These are phyloP conservation scores for Capronia coronata DNA, from an alignment of 2,329 filamentous ascomycete genomes.

Conservation along the genomic window DNA sequence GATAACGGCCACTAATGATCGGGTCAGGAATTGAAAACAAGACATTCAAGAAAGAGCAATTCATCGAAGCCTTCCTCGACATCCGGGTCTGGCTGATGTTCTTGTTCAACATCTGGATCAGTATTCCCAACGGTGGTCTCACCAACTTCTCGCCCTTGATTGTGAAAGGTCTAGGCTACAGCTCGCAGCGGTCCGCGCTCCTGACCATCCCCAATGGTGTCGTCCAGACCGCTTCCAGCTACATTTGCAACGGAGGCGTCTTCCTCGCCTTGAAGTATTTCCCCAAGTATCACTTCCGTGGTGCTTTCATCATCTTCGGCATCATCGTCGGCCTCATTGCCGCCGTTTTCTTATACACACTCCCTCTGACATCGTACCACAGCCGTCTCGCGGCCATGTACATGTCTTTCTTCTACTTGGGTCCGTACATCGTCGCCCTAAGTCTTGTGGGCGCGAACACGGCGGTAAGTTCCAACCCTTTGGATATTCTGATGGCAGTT, in stretches of 20 bases:
- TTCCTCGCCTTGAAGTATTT: constrained; percentile 37
- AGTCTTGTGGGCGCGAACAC: constrained; percentile 31
- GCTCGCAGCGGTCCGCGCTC: constrained; percentile 39
- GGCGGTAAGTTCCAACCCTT: constrained; percentile 23
- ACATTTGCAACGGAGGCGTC: constrained; percentile 37
- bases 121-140: constrained; percentile 39
- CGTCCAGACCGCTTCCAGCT: constrained; percentile 38
- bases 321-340: constrained; percentile 44
- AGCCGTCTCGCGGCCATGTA: constrained; percentile 41
- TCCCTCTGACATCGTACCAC: constrained; percentile 35
- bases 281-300: constrained; percentile 38
- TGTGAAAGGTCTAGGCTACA: constrained; percentile 41
- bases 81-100: constrained; percentile 31
- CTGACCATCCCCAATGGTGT: constrained; percentile 41
- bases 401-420: constrained; percentile 37
- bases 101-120: constrained; percentile 33
- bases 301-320: constrained; percentile 39
- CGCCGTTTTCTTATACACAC: constrained; percentile 34
- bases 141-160: constrained; percentile 42
- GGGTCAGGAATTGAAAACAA: constrained; percentile 18
- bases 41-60: constrained; percentile 20
- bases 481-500: too few species aligned
- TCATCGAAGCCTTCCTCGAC: constrained; percentile 23
- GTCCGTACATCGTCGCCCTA: constrained; percentile 30
- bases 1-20: not conserved